Evolutionary conservation across 179 eudicot species (phyloP).

Genomic region (Spergularia azorica): DNA sequence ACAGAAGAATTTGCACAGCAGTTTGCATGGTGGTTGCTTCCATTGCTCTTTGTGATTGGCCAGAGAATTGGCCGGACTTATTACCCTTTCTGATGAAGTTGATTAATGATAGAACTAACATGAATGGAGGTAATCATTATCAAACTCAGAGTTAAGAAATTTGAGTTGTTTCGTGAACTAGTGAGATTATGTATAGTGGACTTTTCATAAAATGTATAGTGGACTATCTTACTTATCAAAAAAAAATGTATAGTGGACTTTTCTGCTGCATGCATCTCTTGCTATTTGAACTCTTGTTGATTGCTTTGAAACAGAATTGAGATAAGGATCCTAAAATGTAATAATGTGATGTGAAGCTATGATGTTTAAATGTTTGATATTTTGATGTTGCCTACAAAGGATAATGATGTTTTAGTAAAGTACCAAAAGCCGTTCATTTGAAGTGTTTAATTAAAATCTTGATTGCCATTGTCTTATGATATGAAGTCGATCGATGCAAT

Average conservation of each 20-base stretch:
- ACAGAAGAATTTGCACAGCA: slow-evolving; percentile 84
- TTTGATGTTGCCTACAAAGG: not conserved
- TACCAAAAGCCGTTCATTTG: not conserved
- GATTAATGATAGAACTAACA: slow-evolving; percentile 65
- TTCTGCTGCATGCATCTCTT: not conserved
- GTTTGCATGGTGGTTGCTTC: slow-evolving; percentile 93
- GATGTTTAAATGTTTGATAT: not conserved
- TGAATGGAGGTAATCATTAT: slow-evolving; percentile 64
- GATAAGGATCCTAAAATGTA: not conserved
- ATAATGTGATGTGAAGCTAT: slow-evolving; percentile 1
- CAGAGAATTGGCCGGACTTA: slow-evolving; percentile 94
- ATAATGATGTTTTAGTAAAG: not conserved
- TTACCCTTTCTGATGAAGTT: slow-evolving; percentile 74
- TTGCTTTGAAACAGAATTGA: too few relatives aligned
- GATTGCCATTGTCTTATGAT: not conserved
- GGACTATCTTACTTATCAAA: too few relatives aligned
- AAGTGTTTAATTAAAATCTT: not conserved
- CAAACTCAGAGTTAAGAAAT: not conserved
- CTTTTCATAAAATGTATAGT: too few relatives aligned
- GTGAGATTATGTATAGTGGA: not conserved
- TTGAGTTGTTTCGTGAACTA: not conserved
- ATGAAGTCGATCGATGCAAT: too few relatives aligned
- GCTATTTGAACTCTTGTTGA: not conserved
- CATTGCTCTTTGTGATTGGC: slow-evolving; percentile 95
- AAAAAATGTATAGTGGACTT: too few relatives aligned